Percentiles rank a stretch among this genome's conserved stretches.
phyloP scores from a whole-genome alignment of 495 filamentous ascomycete species.

The Podospora anserina region DNA sequence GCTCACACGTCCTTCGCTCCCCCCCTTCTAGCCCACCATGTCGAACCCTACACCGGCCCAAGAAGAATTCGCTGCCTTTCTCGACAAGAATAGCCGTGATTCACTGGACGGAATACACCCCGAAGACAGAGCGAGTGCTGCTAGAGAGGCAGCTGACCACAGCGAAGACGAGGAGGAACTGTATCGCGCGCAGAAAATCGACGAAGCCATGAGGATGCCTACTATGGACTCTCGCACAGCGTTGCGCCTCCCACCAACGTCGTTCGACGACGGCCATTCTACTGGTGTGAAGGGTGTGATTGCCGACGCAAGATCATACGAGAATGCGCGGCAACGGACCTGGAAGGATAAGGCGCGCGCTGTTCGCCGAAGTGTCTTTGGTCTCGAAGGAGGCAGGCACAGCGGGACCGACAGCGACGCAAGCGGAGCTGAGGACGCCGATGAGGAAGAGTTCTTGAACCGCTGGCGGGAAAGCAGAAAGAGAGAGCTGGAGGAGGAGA shows the following conservation, averaged over 20 bases:
- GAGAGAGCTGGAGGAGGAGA: conserved; percentile 64
- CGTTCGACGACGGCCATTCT: conserved; percentile 66
- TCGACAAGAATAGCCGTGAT: conserved; percentile 54
- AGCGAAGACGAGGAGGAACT: conserved; percentile 55
- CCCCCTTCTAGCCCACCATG: conserved; percentile 47
- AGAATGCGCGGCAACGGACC: conserved; percentile 70
- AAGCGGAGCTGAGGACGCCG: conserved; percentile 37
- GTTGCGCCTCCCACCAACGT: conserved; percentile 56
- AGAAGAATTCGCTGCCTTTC: conserved; percentile 77
- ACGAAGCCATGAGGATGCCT: conserved; percentile 57
- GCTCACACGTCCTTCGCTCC: not conserved
- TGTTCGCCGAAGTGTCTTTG: conserved; percentile 48
- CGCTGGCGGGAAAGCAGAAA: conserved; percentile 78
- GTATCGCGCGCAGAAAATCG: conserved; percentile 55
- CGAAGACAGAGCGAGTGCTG: conserved; percentile 51
- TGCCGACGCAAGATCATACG: conserved; percentile 87
- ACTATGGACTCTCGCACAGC: conserved; percentile 49
- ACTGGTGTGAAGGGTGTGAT: conserved; percentile 99
- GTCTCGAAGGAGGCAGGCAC: conserved; percentile 30
- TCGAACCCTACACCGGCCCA: conserved; percentile 60
- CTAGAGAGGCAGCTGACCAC: conserved; percentile 47
- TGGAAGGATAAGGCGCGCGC: conserved; percentile 47
- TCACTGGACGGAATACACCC: conserved; percentile 46
- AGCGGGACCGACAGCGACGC: conserved; percentile 48
- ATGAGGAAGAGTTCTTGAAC: conserved; percentile 78